Evolutionary conservation across 2,329 filamentous ascomycete species (phyloP).

Genomic region (Sporothrix variecibatus): DNA sequence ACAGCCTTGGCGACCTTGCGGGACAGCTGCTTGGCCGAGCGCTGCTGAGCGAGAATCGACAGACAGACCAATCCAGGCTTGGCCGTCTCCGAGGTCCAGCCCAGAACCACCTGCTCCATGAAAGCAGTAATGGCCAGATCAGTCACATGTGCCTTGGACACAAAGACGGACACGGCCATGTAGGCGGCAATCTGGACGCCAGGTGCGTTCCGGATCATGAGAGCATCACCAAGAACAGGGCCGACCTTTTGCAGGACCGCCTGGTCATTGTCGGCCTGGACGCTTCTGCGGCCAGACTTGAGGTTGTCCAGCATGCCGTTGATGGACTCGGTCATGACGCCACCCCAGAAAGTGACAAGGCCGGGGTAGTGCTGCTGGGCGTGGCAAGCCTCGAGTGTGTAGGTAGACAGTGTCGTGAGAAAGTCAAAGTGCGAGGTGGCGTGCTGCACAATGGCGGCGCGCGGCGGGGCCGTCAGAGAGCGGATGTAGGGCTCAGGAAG

Average conservation of each 20-base stretch:
- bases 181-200: slow-evolving; percentile 86
- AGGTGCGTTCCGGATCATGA: slow-evolving; percentile 72
- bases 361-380: slow-evolving; percentile 73
- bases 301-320: slow-evolving; percentile 78
- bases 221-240: slow-evolving; percentile 73
- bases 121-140: slow-evolving; percentile 80
- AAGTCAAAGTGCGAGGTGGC: slow-evolving; percentile 77
- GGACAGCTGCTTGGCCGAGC: slow-evolving; percentile 69
- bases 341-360: slow-evolving; percentile 87
- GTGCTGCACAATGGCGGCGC: slow-evolving; percentile 80
- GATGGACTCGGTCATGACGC: slow-evolving; percentile 81
- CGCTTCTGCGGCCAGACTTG: slow-evolving; percentile 71
- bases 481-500: slow-evolving; percentile 83
- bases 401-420: slow-evolving; percentile 73
- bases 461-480: slow-evolving; percentile 72
- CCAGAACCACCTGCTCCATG: slow-evolving; percentile 82
- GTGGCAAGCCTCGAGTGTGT: slow-evolving; percentile 74
- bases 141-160: slow-evolving; percentile 76
- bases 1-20: slow-evolving; percentile 69
- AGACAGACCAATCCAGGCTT: slow-evolving; percentile 76
- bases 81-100: slow-evolving; percentile 73
- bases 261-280: slow-evolving; percentile 81
- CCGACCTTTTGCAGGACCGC: slow-evolving; percentile 67
- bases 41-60: slow-evolving; percentile 78
- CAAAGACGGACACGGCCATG: slow-evolving; percentile 85